Conservation (phyloP, 148 eudicot species). For the Vaccinium macrocarpon region DNA sequence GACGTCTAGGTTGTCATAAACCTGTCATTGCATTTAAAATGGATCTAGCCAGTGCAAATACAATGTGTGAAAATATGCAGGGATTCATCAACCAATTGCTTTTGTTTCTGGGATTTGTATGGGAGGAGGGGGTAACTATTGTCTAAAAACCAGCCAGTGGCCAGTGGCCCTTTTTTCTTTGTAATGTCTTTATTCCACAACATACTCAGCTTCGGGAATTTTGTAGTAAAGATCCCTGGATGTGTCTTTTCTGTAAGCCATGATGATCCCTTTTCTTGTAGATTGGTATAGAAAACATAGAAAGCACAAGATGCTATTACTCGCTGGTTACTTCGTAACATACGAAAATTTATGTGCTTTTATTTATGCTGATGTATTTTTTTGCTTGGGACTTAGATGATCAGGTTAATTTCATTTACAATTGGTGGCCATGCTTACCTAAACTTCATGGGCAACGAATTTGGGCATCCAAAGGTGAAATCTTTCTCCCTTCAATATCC, state of each 20-base stretch:
- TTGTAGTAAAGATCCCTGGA: background rate
- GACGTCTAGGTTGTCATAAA: background rate
- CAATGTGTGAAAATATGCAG: background rate
- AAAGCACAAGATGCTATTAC: background rate
- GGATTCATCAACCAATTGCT: background rate
- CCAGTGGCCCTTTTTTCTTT: background rate
- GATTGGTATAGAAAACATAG: background rate
- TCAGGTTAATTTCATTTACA: slow-evolving; percentile 83
- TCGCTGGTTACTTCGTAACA: background rate
- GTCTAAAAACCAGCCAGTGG: background rate
- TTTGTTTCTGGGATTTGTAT: background rate
- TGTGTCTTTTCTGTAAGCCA: background rate
- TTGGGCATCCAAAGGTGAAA: slow-evolving; percentile 92
- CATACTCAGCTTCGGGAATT: background rate
- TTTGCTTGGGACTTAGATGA: slow-evolving; percentile 45
- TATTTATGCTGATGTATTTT: background rate
- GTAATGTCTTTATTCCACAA: background rate
- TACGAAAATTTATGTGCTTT: background rate
- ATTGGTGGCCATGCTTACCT: slow-evolving; percentile 85
- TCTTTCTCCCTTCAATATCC: slow-evolving; percentile 4
- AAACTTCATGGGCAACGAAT: slow-evolving; percentile 98
- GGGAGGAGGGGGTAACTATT: background rate
- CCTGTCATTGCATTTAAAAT: background rate
- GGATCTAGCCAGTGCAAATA: background rate
- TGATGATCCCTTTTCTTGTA: slow-evolving; percentile 9